Base-by-base conservation (phyloP, 352 stramenopile species). In the Plasmopara muralis region DNA sequence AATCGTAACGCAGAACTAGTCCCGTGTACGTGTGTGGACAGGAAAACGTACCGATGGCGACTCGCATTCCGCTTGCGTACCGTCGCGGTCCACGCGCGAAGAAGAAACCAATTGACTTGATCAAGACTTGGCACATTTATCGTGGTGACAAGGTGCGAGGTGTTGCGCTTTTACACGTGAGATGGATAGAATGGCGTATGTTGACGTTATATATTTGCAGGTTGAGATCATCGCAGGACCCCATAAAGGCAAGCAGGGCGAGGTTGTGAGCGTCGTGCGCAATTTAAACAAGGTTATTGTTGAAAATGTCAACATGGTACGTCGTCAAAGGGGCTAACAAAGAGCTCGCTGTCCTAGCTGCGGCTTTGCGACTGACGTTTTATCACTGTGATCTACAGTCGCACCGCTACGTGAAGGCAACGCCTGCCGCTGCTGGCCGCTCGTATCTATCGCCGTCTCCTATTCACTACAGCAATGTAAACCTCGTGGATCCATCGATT, bases 391-490 rank as follows among this genome's bases (percentile, higher is more conserved):
- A 35, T 53, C 20, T 54, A 28, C 33, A 68, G 54, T 62, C 63
- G 60, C 78, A 87, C 60, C 82, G 82, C 48, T 90, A 90, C 58
- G 78, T 93, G 42, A 93, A 93, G 67, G 58, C 72, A 33, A 93
- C 77, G 47, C 76, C 79, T 29, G 78, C 76, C 29, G 69, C 72
- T 28, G 47, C 79, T 4, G 82, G 82, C 10, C 77, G 80, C 50
- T 87, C 81, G 62, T 90, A 93, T 62, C 57, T 93, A 47, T 82
- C 80, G 44, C 82, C 82, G 38, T 83, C 79, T 5, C 79, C 82
- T n/a, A 79, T 90, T 47, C 82, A 93, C 60, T 93, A 93, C 72
- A 90, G 79, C 64, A 93, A 89, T 55, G 77, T 93, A 15, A 90
- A 87, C 63, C 60, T 93, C 9, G 76, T 93, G 55, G 82, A 93